Base-by-base conservation (phyloP, 2,329 filamentous ascomycete genomes). In the Arthrobotrys pseudoclavata region DNA sequence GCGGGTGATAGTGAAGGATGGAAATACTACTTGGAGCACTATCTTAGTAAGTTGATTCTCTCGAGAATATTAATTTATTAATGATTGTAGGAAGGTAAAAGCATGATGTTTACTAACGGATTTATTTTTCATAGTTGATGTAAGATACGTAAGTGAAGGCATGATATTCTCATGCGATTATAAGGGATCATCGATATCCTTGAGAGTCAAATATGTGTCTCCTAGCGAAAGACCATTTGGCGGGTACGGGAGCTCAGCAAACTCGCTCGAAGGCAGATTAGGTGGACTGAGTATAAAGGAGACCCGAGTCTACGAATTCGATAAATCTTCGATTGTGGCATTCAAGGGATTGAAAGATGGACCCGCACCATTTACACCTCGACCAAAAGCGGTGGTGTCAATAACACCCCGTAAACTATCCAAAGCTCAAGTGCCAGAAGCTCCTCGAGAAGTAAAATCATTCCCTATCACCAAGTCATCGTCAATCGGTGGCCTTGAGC, bases 21-120 rank as follows among this genome's bases (percentile, higher is more conserved):
- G 81, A 79, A 60, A 45, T 80, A 79, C 57, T 81, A 80, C 52
- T 69, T 81, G 50, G 80, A 81, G 69, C 80, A 81, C 72, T 79
- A 79, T 55, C 70, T 81, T 10, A 66, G 81, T 81, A 70, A 52
- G 81, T 81, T 47, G 55, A 31, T 22, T 42, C 37, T 37, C 31
- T 20, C 7, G 3, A 40, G n/a, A 4, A 15, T 6, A 31, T 31
- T 31, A n/a, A n/a, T n/a, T n/a, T n/a, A n/a, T n/a, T n/a, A n/a
- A n/a, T n/a, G n/a, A 53, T 53, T n/a, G 13, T 6, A 26, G 1
- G 9, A 9, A 53, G 7, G 1, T 3, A 22, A 20, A 7, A 20
- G n/a, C 5, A n/a, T 10, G 13, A 15, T 24, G n/a, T n/a, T 69
- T 20, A 37, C 78, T 78, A 45, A 70, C 34, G 7, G 2, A 7